Evolutionary conservation across 2,329 filamentous ascomycete genomes (phyloP), one percentile per base, ranked within the genome.

Genomic region (Claviceps pazoutovae): DNA sequence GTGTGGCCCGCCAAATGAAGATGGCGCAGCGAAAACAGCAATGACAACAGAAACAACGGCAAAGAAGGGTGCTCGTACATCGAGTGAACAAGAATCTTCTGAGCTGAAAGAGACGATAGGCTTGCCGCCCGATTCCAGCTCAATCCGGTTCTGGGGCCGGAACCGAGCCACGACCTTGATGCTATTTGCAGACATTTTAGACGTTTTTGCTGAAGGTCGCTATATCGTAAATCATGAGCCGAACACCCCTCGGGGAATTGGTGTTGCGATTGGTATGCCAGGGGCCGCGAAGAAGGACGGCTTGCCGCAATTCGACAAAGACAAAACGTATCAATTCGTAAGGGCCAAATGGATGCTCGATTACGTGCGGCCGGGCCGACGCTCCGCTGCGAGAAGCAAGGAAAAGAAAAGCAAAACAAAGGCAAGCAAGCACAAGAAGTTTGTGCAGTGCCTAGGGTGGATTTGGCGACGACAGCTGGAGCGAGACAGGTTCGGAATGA

Each of bases 101-200:
- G 84, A 83, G 66, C 87, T 82, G 68, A 98, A 97, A 48, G 78
- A 74, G 57, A 98, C 93, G 60, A 98, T 91, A 56, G 90, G 86
- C 71, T 93, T 84, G 68, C 91, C 91, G 68, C 89, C 89, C 64
- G 85, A 90, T 55, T 84, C 83, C 66, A 94, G 77, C 75, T 98
- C 93, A 69, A 93, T 72, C 73, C 88, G 88, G 76, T 98, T 98
- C 73, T 96, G 91, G 62, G 93, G 93, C 66, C 93, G 83, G 73
- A 98, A 98, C 64, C 93, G 88, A 75, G 91, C 91, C 68, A 98
- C 90, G 68, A 98, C 93, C 87, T 79, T 84, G 75, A 85, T 84
- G 64, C 75, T 82, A 65, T 82, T 80, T 61, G 73, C 72, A 68
- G 73, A 71, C 66, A 77, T 79, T 75, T 76, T 78, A 66, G 58